Evolutionary conservation across 2,329 filamentous ascomycete species (phyloP).

Genomic region (Aaosphaeria pasadenensis): DNA sequence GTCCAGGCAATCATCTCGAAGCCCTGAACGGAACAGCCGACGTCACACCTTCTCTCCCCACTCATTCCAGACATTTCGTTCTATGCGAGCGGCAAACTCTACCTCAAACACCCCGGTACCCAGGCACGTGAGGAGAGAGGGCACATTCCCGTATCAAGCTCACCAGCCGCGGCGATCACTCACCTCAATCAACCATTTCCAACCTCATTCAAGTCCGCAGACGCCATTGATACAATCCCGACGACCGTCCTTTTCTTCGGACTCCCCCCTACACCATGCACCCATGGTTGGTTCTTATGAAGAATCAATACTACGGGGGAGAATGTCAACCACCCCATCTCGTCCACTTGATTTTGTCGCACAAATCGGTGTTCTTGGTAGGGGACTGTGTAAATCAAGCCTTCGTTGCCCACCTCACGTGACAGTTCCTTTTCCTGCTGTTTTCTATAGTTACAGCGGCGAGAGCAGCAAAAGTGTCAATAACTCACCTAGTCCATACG

Average conservation of each 20-base stretch:
- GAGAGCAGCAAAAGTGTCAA: constrained; percentile 66
- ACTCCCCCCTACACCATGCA: constrained; percentile 81
- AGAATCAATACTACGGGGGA: constrained; percentile 88
- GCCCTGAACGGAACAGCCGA: constrained; percentile 52
- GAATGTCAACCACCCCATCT: constrained; percentile 96
- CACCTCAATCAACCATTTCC: constrained; percentile 52
- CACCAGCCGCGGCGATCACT: constrained; percentile 77
- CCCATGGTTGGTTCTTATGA: constrained; percentile 98
- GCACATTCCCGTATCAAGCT: constrained; percentile 66
- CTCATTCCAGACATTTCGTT: constrained; percentile 50
- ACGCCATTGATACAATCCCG: constrained; percentile 50
- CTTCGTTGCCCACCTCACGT: constrained; percentile 87
- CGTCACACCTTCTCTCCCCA: constrained; percentile 71
- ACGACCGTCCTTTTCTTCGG: constrained; percentile 70
- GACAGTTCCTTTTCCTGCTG: constrained; percentile 84
- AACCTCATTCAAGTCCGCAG: constrained; percentile 41
- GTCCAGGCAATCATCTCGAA: constrained; percentile 36
- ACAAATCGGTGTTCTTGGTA: constrained; percentile 89
- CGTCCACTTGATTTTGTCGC: constrained; percentile 90
- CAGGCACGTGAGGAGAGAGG: constrained; percentile 54
- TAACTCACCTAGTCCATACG: constrained; percentile 92
- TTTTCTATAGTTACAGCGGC: constrained; percentile 89
- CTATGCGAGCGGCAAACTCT: constrained; percentile 37
- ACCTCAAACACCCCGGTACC: constrained; percentile 28
- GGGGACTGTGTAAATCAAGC: constrained; percentile 81